These are phyloP conservation scores for Mesotaenium endlicherianum DNA, from an alignment of 139 green algal species.

Conservation along the genomic window DNA sequence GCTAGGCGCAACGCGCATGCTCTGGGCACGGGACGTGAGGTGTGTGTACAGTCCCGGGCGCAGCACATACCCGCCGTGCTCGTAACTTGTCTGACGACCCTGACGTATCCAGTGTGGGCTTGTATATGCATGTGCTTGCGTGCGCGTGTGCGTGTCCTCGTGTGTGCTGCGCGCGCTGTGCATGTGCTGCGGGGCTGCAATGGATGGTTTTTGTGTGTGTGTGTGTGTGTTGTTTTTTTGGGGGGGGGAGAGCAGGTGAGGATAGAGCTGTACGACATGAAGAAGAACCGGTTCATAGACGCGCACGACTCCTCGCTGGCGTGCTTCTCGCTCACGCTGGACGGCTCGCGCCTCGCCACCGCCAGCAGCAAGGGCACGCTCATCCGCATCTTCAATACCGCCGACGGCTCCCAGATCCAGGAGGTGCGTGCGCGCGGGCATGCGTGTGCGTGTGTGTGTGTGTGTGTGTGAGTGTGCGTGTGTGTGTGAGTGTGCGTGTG, in stretches of 20 bases:
- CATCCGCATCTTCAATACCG: constrained; percentile 82
- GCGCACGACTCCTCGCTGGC: constrained; percentile 81
- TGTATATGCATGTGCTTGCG: no score
- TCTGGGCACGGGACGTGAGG: no score
- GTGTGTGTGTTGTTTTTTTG: neutral
- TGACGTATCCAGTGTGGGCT: no score
- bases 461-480: neutral
- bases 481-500: neutral
- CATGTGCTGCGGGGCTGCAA: neutral
- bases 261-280: constrained; percentile 90
- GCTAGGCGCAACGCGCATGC: no score
- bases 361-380: constrained; percentile 87
- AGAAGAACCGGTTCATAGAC: constrained; percentile 82
- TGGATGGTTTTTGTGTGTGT: neutral
- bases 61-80: no score
- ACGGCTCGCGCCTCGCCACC: constrained; percentile 87
- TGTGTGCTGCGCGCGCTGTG: no score
- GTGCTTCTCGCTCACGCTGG: constrained; percentile 70
- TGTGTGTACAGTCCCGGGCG: no score
- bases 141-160: no score
- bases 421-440: neutral
- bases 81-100: no score
- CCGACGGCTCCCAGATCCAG: constrained; percentile 68
- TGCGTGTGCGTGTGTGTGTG: neutral
- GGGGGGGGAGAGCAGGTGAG: constrained; percentile 66